Percentiles rank a stretch among this genome's conserved stretches.
phyloP scores from a whole-genome alignment of 257 asterid species.

The Solanum sitiens region DNA sequence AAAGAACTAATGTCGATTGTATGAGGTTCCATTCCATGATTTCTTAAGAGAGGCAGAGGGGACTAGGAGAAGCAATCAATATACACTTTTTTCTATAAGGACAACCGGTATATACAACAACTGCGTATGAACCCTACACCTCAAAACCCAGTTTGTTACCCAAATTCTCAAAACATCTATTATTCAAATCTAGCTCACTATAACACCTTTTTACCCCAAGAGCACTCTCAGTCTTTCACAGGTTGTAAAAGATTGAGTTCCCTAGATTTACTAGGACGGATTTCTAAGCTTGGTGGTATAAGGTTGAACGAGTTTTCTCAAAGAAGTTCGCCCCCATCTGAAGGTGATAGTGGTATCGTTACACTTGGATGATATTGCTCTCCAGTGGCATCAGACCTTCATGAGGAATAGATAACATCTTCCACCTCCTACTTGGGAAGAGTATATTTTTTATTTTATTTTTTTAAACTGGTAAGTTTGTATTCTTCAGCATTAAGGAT shows the following conservation, averaged over 20 bases:
- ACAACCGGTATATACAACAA: neutral
- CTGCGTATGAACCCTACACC: neutral
- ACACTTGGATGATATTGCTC: neutral
- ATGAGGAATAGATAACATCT: neutral
- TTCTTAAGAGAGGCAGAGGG: neutral
- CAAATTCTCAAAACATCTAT: neutral
- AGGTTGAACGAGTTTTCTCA: neutral
- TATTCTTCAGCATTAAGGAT: too few species aligned
- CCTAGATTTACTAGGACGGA: neutral
- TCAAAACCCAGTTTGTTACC: neutral
- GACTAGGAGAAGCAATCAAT: neutral
- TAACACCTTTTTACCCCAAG: neutral
- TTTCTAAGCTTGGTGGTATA: neutral
- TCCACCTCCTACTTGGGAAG: neutral
- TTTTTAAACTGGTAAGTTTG: too few species aligned
- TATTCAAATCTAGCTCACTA: neutral
- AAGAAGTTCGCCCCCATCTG: too few species aligned
- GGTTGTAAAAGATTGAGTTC: neutral
- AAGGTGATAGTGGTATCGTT: neutral
- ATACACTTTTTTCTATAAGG: neutral
- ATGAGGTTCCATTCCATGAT: neutral
- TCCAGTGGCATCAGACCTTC: neutral
- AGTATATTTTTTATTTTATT: neutral
- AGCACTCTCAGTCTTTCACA: neutral
- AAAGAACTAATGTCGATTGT: neutral